Conservation (phyloP, 2,329 filamentous ascomycete genomes). For the Paecilomyces fulvus region DNA sequence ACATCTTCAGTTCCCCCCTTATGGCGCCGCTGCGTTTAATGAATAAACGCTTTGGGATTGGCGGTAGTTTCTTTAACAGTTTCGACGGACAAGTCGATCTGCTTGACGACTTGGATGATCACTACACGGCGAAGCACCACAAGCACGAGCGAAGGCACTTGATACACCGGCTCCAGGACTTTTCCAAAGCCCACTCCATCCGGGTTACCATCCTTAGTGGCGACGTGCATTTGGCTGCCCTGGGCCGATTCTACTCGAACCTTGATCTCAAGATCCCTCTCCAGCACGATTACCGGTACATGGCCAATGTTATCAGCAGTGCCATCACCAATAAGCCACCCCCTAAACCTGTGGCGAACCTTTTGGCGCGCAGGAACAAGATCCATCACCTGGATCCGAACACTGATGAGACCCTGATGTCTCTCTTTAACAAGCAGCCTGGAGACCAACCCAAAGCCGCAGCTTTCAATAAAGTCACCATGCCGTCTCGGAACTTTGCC, state of each 20-base stretch:
- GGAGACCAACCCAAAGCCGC: slow-evolving; percentile 55
- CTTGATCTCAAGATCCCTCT: slow-evolving; percentile 48
- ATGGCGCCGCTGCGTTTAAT: slow-evolving; percentile 84
- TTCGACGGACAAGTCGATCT: slow-evolving; percentile 72
- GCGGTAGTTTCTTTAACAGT: slow-evolving; percentile 80
- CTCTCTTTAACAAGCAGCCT: slow-evolving; percentile 55
- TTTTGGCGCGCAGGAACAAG: slow-evolving; percentile 55
- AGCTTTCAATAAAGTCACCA: slow-evolving; percentile 72
- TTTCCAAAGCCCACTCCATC: slow-evolving; percentile 47
- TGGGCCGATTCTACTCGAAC: slow-evolving; percentile 58
- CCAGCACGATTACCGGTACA: slow-evolving; percentile 54
- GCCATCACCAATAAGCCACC: slow-evolving; percentile 63
- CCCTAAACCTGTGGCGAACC: slow-evolving; percentile 55
- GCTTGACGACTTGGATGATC: slow-evolving; percentile 57
- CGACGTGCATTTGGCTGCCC: slow-evolving; percentile 55
- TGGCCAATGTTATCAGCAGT: slow-evolving; percentile 55
- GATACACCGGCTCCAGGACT: slow-evolving; percentile 54
- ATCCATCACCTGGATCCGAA: slow-evolving; percentile 56
- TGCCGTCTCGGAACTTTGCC: slow-evolving; percentile 61
- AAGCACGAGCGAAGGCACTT: slow-evolving; percentile 77
- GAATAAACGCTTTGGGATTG: slow-evolving; percentile 82
- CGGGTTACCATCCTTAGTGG: slow-evolving; percentile 56
- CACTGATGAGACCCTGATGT: slow-evolving; percentile 57
- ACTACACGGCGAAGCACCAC: slow-evolving; percentile 84
- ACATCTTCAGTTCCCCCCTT: slow-evolving; percentile 75